Percentiles rank a stretch among this genome's conserved stretches.
Conservation (phyloP, 805 yeast species). For the Wickerhamomyces alni region DNA sequence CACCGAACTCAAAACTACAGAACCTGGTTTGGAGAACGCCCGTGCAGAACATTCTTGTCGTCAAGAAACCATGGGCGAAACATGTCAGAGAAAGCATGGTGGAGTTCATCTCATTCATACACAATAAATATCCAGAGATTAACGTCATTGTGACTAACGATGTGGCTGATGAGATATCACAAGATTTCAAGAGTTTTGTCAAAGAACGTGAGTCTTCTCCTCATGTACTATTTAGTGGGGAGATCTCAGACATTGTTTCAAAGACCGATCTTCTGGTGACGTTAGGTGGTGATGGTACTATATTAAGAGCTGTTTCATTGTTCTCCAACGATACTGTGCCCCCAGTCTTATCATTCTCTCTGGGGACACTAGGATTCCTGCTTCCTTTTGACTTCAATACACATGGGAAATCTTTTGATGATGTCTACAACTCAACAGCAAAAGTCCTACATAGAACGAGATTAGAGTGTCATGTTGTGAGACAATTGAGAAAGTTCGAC, state of each 20-base stretch:
- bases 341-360: constrained; percentile 80
- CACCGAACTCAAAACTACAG: constrained; percentile 56
- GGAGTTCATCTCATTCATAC: constrained; percentile 55
- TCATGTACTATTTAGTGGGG: constrained; percentile 52
- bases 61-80: constrained; percentile 78
- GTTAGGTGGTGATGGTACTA: constrained; percentile 96
- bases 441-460: constrained; percentile 72
- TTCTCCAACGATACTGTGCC: constrained; percentile 74
- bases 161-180: constrained; percentile 61
- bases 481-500: not conserved
- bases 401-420: constrained; percentile 51
- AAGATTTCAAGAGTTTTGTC: constrained; percentile 20
- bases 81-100: constrained; percentile 62
- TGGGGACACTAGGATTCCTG: constrained; percentile 88
- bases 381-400: constrained; percentile 78
- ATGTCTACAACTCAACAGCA: constrained; percentile 63
- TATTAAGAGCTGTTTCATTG: constrained; percentile 72
- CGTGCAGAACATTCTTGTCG: constrained; percentile 67
- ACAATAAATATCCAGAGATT: constrained; percentile 57
- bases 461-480: constrained; percentile 65
- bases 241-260: constrained; percentile 45
- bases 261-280: constrained; percentile 81
- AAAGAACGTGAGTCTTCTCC: constrained; percentile 25
- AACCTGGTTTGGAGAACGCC: constrained; percentile 67
- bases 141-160: constrained; percentile 75